phyloP scores from a whole-genome alignment of 441 rosid genomes.

The Euphorbia schlechtendalii region DNA sequence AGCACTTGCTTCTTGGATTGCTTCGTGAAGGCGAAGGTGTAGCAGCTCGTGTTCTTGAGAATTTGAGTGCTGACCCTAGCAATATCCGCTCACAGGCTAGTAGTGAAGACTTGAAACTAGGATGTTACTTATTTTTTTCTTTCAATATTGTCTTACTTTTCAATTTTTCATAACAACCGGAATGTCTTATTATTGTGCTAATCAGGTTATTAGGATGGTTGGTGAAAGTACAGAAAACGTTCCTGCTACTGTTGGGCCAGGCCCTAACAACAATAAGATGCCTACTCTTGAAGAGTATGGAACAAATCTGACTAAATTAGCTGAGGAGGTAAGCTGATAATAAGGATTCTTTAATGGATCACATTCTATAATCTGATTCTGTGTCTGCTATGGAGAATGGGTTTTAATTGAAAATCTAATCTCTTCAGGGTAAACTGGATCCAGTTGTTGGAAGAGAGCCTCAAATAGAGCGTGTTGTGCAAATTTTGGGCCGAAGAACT shows the following conservation, averaged over 20 bases:
- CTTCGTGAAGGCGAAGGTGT: slow-evolving; percentile 99
- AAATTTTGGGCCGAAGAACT: slow-evolving; percentile 47
- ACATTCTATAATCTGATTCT: background rate
- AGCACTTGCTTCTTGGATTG: slow-evolving; percentile 93
- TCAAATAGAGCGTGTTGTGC: slow-evolving; percentile 46
- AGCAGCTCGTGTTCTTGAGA: slow-evolving; percentile 98
- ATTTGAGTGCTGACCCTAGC: slow-evolving; percentile 88
- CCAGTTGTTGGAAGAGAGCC: slow-evolving; percentile 54
- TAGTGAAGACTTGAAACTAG: background rate
- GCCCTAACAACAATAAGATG: slow-evolving; percentile 72
- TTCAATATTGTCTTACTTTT: background rate
- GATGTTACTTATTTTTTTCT: background rate
- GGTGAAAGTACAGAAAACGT: slow-evolving; percentile 87
- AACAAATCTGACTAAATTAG: slow-evolving; percentile 90
- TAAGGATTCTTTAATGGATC: background rate
- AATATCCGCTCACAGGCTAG: slow-evolving; percentile 91
- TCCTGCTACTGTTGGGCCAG: slow-evolving; percentile 77
- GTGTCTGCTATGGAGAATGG: background rate
- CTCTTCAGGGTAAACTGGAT: slow-evolving; percentile 49
- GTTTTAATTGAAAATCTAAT: background rate
- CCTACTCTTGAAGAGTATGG: slow-evolving; percentile 99
- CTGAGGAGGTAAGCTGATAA: slow-evolving; percentile 68
- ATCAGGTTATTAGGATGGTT: slow-evolving; percentile 93
- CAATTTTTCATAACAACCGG: background rate
- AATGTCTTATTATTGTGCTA: slow-evolving; percentile 9